These are phyloP conservation scores for Coemansia sp. DNA, from an alignment of 192 early-diverging fungal genomes.

Conservation along the genomic window DNA sequence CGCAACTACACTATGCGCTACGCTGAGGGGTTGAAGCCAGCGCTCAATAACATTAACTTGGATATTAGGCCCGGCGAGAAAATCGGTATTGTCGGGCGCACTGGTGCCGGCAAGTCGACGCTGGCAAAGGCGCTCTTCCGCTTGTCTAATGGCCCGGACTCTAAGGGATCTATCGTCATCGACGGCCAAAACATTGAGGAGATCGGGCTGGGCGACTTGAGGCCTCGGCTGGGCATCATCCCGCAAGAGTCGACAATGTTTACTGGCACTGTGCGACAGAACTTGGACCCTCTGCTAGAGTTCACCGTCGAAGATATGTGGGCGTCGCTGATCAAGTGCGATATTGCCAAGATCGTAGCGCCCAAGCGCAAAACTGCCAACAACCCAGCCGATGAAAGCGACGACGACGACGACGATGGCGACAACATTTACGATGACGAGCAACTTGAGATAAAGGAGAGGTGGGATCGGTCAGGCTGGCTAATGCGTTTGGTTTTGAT, in stretches of 20 bases:
- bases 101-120: conserved; percentile 79
- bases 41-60: conserved; percentile 37
- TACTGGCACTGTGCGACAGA: conserved; percentile 66
- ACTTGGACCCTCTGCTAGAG: conserved; percentile 77
- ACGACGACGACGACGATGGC: conserved; percentile 35
- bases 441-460: conserved; percentile 13
- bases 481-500: conserved; percentile 8
- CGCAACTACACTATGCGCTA: conserved; percentile 58
- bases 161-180: conserved; percentile 61
- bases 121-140: conserved; percentile 72
- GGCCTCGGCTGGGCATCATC: conserved; percentile 59
- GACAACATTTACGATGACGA: conserved; percentile 59
- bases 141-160: conserved; percentile 52
- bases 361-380: conserved; percentile 7
- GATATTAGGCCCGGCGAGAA: conserved; percentile 51
- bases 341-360: conserved; percentile 10
- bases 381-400: not conserved
- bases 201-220: conserved; percentile 56
- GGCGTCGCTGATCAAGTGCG: conserved; percentile 56
- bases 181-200: conserved; percentile 68
- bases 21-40: conserved; percentile 46
- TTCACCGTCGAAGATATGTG: conserved; percentile 68
- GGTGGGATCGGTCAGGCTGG: conserved; percentile 1
- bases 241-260: conserved; percentile 77
- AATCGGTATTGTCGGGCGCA: conserved; percentile 64